A percentile compares a stretch with the other conserved stretches of the same genome.
These are phyloP conservation scores for Calonectria pseudoreteaudii DNA, from an alignment of 2,329 filamentous ascomycete species.

Conservation along the genomic window DNA sequence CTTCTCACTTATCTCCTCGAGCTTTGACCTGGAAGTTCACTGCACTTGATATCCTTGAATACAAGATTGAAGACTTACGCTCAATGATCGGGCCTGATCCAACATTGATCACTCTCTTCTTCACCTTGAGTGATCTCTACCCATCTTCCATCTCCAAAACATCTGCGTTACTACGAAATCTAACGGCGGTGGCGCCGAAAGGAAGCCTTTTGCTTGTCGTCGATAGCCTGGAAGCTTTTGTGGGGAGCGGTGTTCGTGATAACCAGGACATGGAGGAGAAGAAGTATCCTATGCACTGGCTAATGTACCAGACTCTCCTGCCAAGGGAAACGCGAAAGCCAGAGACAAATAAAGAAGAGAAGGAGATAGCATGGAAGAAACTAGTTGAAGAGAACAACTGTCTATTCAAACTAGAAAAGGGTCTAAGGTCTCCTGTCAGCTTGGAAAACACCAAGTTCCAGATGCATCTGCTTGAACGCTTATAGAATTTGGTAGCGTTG, in stretches of 20 bases:
- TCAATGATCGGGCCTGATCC: neutral
- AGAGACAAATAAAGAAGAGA: neutral
- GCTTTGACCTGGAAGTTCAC: neutral
- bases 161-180: neutral
- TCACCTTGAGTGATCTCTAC: conserved; percentile 1
- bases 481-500: neutral
- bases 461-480: neutral
- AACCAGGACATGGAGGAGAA: neutral
- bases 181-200: neutral
- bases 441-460: conserved; percentile 1
- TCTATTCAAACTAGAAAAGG: neutral
- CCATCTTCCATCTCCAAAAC: neutral
- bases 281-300: neutral
- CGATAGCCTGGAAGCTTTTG: neutral
- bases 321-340: neutral
- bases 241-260: neutral
- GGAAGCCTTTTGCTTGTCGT: neutral
- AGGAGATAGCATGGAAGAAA: neutral
- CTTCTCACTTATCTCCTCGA: neutral
- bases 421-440: neutral
- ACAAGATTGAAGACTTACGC: neutral
- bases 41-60: neutral
- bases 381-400: neutral
- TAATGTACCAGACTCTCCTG: neutral
- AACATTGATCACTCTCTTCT: neutral